Conservation (phyloP, 352 stramenopile species). For the Thalassiosira ordinaria region DNA sequence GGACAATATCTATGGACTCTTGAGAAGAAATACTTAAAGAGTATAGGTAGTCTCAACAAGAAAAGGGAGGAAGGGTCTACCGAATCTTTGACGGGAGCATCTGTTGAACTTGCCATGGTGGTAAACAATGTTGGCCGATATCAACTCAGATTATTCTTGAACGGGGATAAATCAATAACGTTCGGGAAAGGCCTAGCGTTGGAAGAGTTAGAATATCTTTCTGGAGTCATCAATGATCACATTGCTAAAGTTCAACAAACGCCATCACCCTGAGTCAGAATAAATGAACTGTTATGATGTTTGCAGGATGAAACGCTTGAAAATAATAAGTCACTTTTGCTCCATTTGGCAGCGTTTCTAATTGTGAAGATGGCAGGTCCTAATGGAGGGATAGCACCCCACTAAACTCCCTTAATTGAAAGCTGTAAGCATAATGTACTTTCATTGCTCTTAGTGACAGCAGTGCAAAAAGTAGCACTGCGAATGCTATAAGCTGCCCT, state of each 20-base stretch:
- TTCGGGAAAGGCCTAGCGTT: conserved; percentile 25
- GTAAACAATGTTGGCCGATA: conserved; percentile 46
- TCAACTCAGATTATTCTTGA: conserved; percentile 40
- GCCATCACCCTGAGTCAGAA: background rate
- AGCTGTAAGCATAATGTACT: too few species aligned
- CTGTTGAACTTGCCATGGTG: conserved; percentile 31
- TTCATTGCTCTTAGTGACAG: too few species aligned
- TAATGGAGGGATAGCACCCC: too few species aligned
- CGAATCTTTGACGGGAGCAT: conserved; percentile 31
- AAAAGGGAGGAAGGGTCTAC: conserved; percentile 51
- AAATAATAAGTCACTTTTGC: too few species aligned
- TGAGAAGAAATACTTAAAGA: conserved; percentile 40
- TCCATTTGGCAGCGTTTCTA: too few species aligned
- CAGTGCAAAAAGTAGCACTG: too few species aligned
- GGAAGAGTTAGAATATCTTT: conserved; percentile 45
- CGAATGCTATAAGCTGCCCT: too few species aligned
- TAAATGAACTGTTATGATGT: too few species aligned
- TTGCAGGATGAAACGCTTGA: too few species aligned
- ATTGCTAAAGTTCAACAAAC: background rate
- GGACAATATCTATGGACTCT: conserved; percentile 51
- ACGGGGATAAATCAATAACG: conserved; percentile 7
- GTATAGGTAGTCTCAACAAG: background rate
- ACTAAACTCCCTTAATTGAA: too few species aligned
- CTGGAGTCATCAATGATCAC: conserved; percentile 35
- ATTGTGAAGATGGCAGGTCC: too few species aligned